Conservation (phyloP, 768 basidiomycete genomes). For the Arthromyces matolae region DNA sequence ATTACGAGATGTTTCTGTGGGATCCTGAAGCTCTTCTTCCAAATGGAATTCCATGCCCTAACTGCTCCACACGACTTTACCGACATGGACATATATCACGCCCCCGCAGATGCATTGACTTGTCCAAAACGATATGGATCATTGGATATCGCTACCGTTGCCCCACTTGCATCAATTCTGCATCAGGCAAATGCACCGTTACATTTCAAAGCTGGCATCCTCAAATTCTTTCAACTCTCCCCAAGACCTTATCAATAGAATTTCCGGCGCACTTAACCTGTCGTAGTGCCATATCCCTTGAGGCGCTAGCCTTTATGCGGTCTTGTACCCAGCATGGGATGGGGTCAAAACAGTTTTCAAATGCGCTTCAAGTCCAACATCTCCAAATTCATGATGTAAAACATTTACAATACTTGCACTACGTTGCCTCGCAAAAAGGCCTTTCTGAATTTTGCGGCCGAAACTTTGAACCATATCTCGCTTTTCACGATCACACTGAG, state of each 20-base stretch:
- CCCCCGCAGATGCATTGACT: constrained; percentile 11
- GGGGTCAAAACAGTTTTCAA: constrained; percentile 24
- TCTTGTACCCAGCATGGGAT: constrained; percentile 21
- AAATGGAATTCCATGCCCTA: constrained; percentile 9
- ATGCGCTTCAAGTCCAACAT: constrained; percentile 17
- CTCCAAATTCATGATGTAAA: constrained; percentile 16
- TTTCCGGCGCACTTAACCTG: constrained; percentile 21
- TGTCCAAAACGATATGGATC: constrained; percentile 12
- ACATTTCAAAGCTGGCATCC: constrained; percentile 12
- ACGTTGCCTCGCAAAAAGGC: background rate
- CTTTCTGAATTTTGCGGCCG: background rate
- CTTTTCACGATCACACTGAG: background rate
- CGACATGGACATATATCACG: constrained; percentile 4
- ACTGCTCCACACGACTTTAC: constrained; percentile 7
- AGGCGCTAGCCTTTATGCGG: constrained; percentile 13
- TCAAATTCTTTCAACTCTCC: constrained; percentile 2
- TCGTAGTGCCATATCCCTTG: constrained; percentile 18
- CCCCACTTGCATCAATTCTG: background rate
- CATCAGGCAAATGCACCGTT: background rate
- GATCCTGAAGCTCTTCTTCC: constrained; percentile 6
- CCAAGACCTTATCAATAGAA: constrained; percentile 4
- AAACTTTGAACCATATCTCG: constrained; percentile 1
- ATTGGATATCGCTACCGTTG: constrained; percentile 15
- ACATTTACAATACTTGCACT: constrained; percentile 10
- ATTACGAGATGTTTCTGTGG: constrained; percentile 13